Conservation (phyloP, 2,329 filamentous ascomycete species). For the Arthrobotrys iridis region DNA sequence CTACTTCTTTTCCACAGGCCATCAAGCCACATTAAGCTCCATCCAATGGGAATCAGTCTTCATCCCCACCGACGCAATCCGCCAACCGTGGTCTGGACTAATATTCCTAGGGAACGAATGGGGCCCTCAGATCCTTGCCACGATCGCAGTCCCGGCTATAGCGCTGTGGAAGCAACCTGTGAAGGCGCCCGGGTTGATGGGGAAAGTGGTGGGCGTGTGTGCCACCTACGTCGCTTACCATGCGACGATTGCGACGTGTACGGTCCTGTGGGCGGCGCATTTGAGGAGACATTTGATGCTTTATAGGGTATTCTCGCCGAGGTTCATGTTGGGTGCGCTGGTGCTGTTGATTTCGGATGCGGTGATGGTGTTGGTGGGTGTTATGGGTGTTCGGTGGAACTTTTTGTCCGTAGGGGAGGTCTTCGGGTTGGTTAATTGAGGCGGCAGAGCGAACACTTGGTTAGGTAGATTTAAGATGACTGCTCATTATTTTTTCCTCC, state of each 20-base stretch:
- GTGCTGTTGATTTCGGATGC: slow-evolving; percentile 81
- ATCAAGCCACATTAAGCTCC: slow-evolving; percentile 84
- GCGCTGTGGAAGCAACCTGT: slow-evolving; percentile 90
- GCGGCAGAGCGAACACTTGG: too few species aligned
- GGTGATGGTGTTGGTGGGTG: slow-evolving; percentile 65
- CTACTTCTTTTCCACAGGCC: slow-evolving; percentile 97
- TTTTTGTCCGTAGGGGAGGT: slow-evolving; percentile 82
- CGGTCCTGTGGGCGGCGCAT: slow-evolving; percentile 89
- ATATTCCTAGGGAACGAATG: slow-evolving; percentile 87
- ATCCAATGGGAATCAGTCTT: slow-evolving; percentile 98
- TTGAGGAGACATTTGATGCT: slow-evolving; percentile 93
- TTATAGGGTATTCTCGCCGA: slow-evolving; percentile 89
- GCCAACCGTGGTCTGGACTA: slow-evolving; percentile 89
- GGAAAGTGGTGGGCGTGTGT: slow-evolving; percentile 75
- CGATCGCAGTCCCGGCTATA: slow-evolving; percentile 79
- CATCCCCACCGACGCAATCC: slow-evolving; percentile 78
- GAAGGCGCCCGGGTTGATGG: slow-evolving; percentile 71
- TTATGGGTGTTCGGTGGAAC: slow-evolving; percentile 79
- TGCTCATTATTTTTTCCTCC: too few species aligned
- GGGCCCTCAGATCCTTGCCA: slow-evolving; percentile 85
- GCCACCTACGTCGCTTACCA: slow-evolving; percentile 83
- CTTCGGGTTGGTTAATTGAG: slow-evolving; percentile 76
- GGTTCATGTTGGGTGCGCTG: slow-evolving; percentile 83
- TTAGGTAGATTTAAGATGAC: too few species aligned
- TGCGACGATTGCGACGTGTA: slow-evolving; percentile 82